Evolutionary conservation across 306 rosid genomes (phyloP), one percentile per base, ranked within the genome.

Genomic region (Inga laurina): DNA sequence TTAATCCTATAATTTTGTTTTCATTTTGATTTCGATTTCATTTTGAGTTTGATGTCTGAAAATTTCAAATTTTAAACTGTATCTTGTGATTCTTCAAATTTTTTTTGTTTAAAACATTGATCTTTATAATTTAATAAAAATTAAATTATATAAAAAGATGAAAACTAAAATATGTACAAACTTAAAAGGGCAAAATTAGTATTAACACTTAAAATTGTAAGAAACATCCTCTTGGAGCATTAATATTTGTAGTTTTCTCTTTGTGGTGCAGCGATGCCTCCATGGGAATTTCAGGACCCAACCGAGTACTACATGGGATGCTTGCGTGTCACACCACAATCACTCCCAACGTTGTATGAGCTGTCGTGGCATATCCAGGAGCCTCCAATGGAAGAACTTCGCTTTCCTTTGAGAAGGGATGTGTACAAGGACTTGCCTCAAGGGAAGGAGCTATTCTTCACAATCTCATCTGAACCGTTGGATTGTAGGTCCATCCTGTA

Each of bases 271-370:
- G 97, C 94, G 2, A 81, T 80, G 49, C 81, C 89, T 14, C 81
- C 88, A 76, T 84, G 87, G 85, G 97, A 96, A 43, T 94, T 84
- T 83, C 92, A 94, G 57, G 99, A 96, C 82, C 94, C 97, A 57
- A 90, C 95, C 0, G 98, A 94, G 7, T 86, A 91, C 87, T 96
- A 90, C 87, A 24, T 94, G 51, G 97, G 91, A 8, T 84, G 89
- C 62, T 93, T 96, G 7, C 88, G 92, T 56, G 77, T 82, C 24
- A 79, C 93, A 6, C 92, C 92, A 3, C 89, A 85, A 56, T 59
- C 93, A 35, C 85, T 96, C 8, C 99, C 99, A 77, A 82, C 73
- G 82, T 69, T 96, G 22, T 82, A 83, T 14, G 99, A 94, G 44
- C 85, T 96, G 48, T 88, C 93, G 30, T 91, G 89, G 74, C 82